Base-by-base conservation (phyloP, 768 basidiomycete species). In the Mrakia frigida region DNA sequence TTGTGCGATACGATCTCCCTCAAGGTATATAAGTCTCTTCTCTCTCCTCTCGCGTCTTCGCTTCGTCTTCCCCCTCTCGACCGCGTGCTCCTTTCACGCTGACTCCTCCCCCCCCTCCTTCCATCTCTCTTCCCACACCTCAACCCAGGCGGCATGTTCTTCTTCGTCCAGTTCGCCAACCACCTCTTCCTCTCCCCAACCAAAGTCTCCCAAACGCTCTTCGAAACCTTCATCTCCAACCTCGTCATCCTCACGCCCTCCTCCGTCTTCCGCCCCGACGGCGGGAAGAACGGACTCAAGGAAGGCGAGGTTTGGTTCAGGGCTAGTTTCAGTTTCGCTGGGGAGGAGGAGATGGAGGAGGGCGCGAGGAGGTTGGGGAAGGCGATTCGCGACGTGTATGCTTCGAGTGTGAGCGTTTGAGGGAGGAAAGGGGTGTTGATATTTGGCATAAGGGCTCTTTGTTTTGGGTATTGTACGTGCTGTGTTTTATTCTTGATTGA, bases 221-320 rank as follows among this genome's bases (percentile, higher is more conserved):
- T 77, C 39, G 37, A 73, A 35, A 39, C 37, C 16, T 60, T 52
- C 50, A 77, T 74, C 56, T 35, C 31, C 25, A n/a, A 41, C 35
- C 59, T 60, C 56, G 71, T 77, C 21, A 61, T 75, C 65, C 61
- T 68, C 65, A 69, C 76, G 16, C 76, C 76, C 6, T 73, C 72
- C 3, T 35, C 52, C 11, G 52, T 77, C 37, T 77, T 77, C 65
- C 53, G 76, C 53, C 71, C 35, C 9, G 43, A 43, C 41, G 43
- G 46, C 10, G 37, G 61, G 63, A 18, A 52, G 23, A 16, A 69
- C 16, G 63, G 56, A 16, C 56, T 56, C 63, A 35, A 31, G n/a
- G 59, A 46, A 16, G 61, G 65, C 5, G 56, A 77, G 46, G 67
- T 77, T n/a, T 73, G 52, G 63, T 56, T 77, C 72, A 35, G 76